phyloP scores from a whole-genome alignment of 2,329 filamentous ascomycete species.

The Cercospora zeina region DNA sequence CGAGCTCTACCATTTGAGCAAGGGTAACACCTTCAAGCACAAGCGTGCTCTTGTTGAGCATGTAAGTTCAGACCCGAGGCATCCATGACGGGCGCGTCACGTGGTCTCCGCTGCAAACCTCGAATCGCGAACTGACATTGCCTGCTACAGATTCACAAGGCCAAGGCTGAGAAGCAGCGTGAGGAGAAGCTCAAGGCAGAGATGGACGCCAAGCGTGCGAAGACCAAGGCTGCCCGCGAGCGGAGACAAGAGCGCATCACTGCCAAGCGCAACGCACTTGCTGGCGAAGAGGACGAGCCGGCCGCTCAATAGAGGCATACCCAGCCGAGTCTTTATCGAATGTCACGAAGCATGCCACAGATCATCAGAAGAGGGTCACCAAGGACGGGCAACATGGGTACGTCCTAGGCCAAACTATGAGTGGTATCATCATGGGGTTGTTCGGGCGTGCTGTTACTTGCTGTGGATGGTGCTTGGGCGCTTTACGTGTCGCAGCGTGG shows the following conservation, averaged over 20 bases:
- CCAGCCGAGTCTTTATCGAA: conserved; percentile 22
- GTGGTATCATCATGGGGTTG: conserved; percentile 29
- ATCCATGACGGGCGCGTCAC: conserved; percentile 42
- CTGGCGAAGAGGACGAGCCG: conserved; percentile 61
- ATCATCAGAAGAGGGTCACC: conserved; percentile 29
- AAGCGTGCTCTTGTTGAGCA: conserved; percentile 99
- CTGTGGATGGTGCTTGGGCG: conserved; percentile 30
- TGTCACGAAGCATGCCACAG: conserved; percentile 26
- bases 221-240: conserved; percentile 99
- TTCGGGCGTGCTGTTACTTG: conserved; percentile 33
- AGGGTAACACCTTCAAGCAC: conserved; percentile 99
- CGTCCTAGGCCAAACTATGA: conserved; percentile 31
- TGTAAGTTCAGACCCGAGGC: conserved; percentile 64
- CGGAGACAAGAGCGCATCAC: conserved; percentile 89
- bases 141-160: conserved; percentile 85
- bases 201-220: conserved; percentile 99
- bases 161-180: conserved; percentile 98
- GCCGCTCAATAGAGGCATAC: conserved; percentile 29
- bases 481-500: conserved; percentile 25
- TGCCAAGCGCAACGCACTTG: conserved; percentile 85
- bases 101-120: conserved; percentile 17
- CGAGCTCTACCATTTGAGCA: conserved; percentile 99
- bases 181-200: conserved; percentile 96
- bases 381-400: conserved; percentile 30
- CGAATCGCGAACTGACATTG: conserved; percentile 24